phyloP scores from a whole-genome alignment of 2,329 filamentous ascomycete species.

The Diaporthe sp. region DNA sequence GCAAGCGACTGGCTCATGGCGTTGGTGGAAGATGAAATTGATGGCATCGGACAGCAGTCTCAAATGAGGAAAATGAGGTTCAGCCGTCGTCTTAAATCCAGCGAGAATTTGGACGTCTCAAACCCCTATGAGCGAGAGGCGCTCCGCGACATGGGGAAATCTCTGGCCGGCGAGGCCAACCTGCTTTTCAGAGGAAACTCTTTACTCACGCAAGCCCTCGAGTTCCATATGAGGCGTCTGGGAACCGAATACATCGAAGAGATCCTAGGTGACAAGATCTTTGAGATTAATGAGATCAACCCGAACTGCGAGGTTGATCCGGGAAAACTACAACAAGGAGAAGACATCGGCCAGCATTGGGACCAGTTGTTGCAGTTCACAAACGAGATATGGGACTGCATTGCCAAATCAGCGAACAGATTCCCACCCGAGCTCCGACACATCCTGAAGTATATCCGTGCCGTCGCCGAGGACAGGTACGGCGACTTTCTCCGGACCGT shows the following conservation, averaged over 20 bases:
- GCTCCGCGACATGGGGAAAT: constrained; percentile 82
- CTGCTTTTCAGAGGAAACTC: constrained; percentile 96
- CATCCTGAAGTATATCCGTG: constrained; percentile 90
- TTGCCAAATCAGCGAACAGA: constrained; percentile 78
- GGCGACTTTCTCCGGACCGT: constrained; percentile 92
- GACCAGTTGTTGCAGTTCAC: constrained; percentile 80
- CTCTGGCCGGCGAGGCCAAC: constrained; percentile 88
- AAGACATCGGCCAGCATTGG: constrained; percentile 89
- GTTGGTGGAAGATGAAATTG: constrained; percentile 96
- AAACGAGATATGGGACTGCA: constrained; percentile 87
- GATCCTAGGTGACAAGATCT: constrained; percentile 85
- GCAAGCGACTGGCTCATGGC: constrained; percentile 92
- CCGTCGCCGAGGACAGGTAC: constrained; percentile 94
- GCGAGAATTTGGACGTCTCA: constrained; percentile 69
- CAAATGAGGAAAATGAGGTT: constrained; percentile 81
- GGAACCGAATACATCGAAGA: constrained; percentile 95
- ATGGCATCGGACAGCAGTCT: constrained; percentile 87
- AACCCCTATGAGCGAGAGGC: constrained; percentile 76
- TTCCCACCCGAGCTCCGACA: constrained; percentile 86
- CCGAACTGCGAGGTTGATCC: constrained; percentile 97
- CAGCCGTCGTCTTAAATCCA: constrained; percentile 77
- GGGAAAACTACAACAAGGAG: constrained; percentile 73
- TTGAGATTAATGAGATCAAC: constrained; percentile 90
- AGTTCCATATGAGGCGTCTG: constrained; percentile 94
- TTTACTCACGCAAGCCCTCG: constrained; percentile 90